Conservation (phyloP, 2,329 filamentous ascomycete species). For the Zymoseptoria pseudotritici region DNA sequence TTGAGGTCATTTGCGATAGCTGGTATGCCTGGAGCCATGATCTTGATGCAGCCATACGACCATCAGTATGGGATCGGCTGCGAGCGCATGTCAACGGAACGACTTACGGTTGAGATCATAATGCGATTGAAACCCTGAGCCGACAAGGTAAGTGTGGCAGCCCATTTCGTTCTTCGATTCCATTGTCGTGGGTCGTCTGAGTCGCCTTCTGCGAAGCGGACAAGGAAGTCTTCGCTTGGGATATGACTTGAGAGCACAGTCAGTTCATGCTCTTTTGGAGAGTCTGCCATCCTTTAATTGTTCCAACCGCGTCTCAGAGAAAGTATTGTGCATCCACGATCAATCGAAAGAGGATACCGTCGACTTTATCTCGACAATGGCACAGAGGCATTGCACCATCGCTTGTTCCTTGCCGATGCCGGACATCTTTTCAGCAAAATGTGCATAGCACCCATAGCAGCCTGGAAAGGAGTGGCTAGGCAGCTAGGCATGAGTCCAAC, state of each 20-base stretch:
- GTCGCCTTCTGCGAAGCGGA: not conserved
- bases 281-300: not conserved
- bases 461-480: no score
- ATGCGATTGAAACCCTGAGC: conserved; percentile 47
- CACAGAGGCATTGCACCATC: no score
- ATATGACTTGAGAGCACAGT: not conserved
- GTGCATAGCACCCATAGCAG: no score
- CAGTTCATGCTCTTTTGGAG: not conserved
- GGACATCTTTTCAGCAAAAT: not conserved
- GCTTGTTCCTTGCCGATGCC: no score
- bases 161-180: conserved; percentile 36
- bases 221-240: not conserved
- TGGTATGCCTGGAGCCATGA: conserved; percentile 44
- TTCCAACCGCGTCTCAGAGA: not conserved
- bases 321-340: not conserved
- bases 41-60: conserved; percentile 16
- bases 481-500: no score
- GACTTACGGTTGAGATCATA: conserved; percentile 34
- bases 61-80: not conserved
- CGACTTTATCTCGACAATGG: no score
- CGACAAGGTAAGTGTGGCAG: conserved; percentile 43
- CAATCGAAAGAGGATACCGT: not conserved
- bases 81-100: not conserved
- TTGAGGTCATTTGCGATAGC: conserved; percentile 35
- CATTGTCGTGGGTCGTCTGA: not conserved